Base-by-base conservation (phyloP, 345 rosid species). In the Hibiscus mutabilis region DNA sequence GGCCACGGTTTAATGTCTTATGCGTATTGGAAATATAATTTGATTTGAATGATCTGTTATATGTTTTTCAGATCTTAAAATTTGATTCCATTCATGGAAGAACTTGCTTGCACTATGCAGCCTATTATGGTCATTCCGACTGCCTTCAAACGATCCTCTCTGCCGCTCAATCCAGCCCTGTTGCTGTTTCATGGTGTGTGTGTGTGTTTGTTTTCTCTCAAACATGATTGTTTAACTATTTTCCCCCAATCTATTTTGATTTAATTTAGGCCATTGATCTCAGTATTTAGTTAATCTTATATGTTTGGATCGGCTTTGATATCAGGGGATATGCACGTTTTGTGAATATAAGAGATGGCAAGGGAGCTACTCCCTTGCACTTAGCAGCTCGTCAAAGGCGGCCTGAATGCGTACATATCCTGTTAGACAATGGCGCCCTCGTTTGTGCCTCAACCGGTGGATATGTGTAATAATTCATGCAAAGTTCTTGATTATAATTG, bases 61-160 rank as follows among this genome's bases (percentile, higher is more conserved):
- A 51, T 46, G 51, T 22, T 71, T 67, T 35, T 69, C 91, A 96
- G 99, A 87, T 92, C 49, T 81, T 96, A 88, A 88, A 76, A 88
- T 96, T 96, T 79, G 99, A 96, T 83, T 92, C 96, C 16, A 83
- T 82, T 29, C 72, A 89, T 73, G 86, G 91, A 85, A 89, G 98
- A 82, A 96, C 96, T 75, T 92, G 98, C 72, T 88, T 92, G 88
- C 97, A 96, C 76, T 88, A 91, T 84, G 97, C 98, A 66, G 98
- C 97, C 12, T 92, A 88, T 59, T 88, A 92, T 73, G 99, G 98
- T 63, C 91, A 88, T 72, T 81, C 87, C 3, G 87, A 89, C 68
- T 89, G 97, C 73, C 91, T 92, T 75, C 87, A 83, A 82, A 88
- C 86, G 68, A 84, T 96, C 81, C 94, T 92, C 59, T 81, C 88